phyloP scores from a whole-genome alignment of 2,329 filamentous ascomycete species.

The Emericellopsis cladophorae region DNA sequence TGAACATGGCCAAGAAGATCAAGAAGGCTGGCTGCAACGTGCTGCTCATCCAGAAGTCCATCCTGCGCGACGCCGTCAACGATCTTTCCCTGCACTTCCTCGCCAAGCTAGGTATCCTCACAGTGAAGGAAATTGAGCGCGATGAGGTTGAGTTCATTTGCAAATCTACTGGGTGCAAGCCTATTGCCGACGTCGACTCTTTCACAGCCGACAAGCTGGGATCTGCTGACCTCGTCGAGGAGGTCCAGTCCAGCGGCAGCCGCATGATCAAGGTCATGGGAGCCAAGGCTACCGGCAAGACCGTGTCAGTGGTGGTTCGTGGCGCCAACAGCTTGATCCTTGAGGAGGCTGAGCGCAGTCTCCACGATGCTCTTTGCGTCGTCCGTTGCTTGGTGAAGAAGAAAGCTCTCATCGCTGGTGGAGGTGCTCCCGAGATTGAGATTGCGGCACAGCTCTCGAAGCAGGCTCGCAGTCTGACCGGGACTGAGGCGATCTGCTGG shows the following conservation, averaged over 20 bases:
- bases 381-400: constrained; percentile 98
- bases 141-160: constrained; percentile 99
- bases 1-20: constrained; percentile 99
- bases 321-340: constrained; percentile 91
- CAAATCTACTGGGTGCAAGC: constrained; percentile 98
- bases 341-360: constrained; percentile 90
- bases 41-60: constrained; percentile 95
- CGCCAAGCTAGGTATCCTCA: constrained; percentile 89
- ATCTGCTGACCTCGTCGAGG: constrained; percentile 85
- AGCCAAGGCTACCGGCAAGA: constrained; percentile 73
- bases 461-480: constrained; percentile 69
- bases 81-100: constrained; percentile 96
- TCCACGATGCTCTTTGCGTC: constrained; percentile 96
- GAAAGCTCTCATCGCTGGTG: constrained; percentile 95
- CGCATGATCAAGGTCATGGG: constrained; percentile 93
- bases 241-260: constrained; percentile 74
- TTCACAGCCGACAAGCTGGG: constrained; percentile 98
- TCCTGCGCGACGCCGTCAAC: constrained; percentile 93
- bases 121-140: constrained; percentile 94
- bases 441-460: constrained; percentile 78
- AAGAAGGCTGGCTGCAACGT: constrained; percentile 99
- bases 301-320: constrained; percentile 85
- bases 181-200: constrained; percentile 94
- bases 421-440: constrained; percentile 92
- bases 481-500: constrained; percentile 96